These are phyloP conservation scores for Geotrichum histeridarum DNA, from an alignment of 1,139 yeast genomes.

Conservation along the genomic window DNA sequence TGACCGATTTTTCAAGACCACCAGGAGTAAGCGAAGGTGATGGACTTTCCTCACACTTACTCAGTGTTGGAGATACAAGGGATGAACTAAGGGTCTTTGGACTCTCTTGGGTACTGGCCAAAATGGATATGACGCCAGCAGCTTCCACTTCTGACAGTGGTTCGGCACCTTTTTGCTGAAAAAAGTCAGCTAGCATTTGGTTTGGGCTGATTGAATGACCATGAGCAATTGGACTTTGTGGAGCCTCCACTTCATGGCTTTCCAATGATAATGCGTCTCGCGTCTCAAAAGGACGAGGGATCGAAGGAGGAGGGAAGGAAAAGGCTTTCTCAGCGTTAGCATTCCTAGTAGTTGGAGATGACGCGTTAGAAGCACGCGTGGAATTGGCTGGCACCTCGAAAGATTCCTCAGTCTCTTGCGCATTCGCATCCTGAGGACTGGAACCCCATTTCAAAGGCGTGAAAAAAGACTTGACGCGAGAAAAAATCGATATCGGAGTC, in stretches of 20 bases:
- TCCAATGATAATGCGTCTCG: not conserved
- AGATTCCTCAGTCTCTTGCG: not conserved
- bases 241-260: not conserved
- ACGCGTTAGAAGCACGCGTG: no score
- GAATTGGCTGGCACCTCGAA: not conserved
- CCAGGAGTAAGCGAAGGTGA: not conserved
- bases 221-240: not conserved
- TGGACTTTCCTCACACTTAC: not conserved
- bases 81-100: no score
- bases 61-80: not conserved
- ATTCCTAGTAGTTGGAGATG: no score
- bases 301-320: constrained; percentile 3
- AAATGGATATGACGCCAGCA: constrained; percentile 14
- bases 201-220: constrained; percentile 6
- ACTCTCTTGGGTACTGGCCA: no score
- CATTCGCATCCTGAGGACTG: no score
- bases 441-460: constrained; percentile 12
- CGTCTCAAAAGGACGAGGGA: not conserved
- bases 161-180: constrained; percentile 15
- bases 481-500: constrained; percentile 12
- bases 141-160: constrained; percentile 15
- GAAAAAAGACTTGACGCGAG: constrained; percentile 10
- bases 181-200: constrained; percentile 15
- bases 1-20: no score
- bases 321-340: not conserved